A percentile compares a stretch with the other conserved stretches of the same genome.
Evolutionary conservation across 192 early-diverging fungal genomes (phyloP).

Genomic region (Coemansia sp.): DNA sequence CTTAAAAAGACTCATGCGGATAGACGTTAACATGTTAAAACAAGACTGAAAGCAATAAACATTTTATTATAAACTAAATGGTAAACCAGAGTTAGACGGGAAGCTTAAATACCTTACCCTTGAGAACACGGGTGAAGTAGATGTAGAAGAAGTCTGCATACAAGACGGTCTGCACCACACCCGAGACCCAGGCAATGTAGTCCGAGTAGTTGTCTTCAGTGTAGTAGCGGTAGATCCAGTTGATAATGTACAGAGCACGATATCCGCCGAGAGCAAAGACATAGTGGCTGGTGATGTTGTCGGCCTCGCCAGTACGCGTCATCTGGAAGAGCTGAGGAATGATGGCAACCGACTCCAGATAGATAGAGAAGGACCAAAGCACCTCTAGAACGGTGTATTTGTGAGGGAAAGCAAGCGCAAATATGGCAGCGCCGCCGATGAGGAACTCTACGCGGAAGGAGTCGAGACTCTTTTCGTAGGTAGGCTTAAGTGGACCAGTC

Average conservation of each 20-base stretch:
- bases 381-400: conserved; percentile 70
- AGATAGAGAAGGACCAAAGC: conserved; percentile 96
- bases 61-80: too few species aligned
- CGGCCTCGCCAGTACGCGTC: conserved; percentile 94
- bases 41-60: too few species aligned
- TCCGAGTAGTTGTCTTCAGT: conserved; percentile 70
- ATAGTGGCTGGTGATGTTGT: conserved; percentile 99
- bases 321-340: conserved; percentile 97
- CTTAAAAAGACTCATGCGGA: too few species aligned
- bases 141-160: conserved; percentile 99
- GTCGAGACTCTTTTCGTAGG: conserved; percentile 90
- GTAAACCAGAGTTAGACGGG: too few species aligned
- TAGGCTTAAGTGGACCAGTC: conserved; percentile 78
- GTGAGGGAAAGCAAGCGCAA: conserved; percentile 75
- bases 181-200: conserved; percentile 85
- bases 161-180: conserved; percentile 89
- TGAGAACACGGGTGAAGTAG: conserved; percentile 70
- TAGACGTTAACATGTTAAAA: too few species aligned
- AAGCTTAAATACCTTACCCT: conserved; percentile 52
- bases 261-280: conserved; percentile 95
- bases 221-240: conserved; percentile 94
- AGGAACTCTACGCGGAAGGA: conserved; percentile 90
- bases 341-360: conserved; percentile 94
- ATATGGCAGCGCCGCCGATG: conserved; percentile 62
- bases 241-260: conserved; percentile 81